Base-by-base conservation (phyloP, 2,329 filamentous ascomycete genomes). In the Pseudogymnoascus sp. region DNA sequence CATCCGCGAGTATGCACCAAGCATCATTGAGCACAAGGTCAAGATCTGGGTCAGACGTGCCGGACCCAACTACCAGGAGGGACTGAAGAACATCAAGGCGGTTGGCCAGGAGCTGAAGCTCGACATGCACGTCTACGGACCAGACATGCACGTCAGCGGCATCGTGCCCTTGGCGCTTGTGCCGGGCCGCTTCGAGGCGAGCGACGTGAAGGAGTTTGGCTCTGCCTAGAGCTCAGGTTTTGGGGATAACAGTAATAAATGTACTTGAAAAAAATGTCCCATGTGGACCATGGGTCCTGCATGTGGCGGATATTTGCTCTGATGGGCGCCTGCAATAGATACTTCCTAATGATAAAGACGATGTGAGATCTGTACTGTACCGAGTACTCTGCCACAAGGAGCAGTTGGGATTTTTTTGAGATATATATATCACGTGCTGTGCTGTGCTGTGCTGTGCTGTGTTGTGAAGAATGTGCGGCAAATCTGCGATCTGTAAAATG, bases 21-120 rank as follows among this genome's bases (percentile, higher is more conserved):
- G 88, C 67, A 85, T 99, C 70, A 86, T 86, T 74, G 94, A 99
- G 85, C 94, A 99, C 87, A 96, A 96, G 73, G 91, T 94, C 68
- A 89, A 96, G 80, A 97, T 97, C 82, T 97, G 93, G 94, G 92
- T 97, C 67, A 82, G 85, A 73, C 84, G 85, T 78, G 84, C 94
- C 61, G 91, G 94, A 65, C 94, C 94, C 78, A 99, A 99, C 85
- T 99, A 96, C 86, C 94, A 99, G 80, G 94, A 99, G 81, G 94
- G 94, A 80, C 88, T 99, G 69, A 97, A 96, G 88, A 99, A 97
- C 86, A 97, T 99, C 86, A 97, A 97, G 86, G 85, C 87, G 59
- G 93, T 96, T 65, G 94, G 92, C 65, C 86, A 93, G 76, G 94
- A 99, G 82, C 86, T 99, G 64, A 90, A 91, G 70, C 85, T 99